Percentiles rank a stretch among this genome's conserved stretches.
Conservation (phyloP, 371 early-diverging fungal species). For the Mucor mucedo region DNA sequence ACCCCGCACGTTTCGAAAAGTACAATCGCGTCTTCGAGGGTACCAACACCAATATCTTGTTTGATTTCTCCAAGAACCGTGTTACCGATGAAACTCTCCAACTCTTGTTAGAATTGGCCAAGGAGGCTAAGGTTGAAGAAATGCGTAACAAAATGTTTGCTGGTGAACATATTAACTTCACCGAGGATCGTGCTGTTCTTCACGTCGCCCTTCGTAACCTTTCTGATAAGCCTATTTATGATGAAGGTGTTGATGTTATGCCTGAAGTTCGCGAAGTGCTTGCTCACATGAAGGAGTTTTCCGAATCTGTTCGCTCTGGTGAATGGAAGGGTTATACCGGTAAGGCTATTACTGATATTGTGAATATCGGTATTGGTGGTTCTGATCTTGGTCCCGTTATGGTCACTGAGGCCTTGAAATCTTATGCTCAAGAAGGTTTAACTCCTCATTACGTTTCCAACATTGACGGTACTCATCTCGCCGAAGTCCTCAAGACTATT, state of each 20-base stretch:
- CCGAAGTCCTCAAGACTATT: slow-evolving; percentile 86
- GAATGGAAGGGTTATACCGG: slow-evolving; percentile 96
- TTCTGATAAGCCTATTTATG: slow-evolving; percentile 78
- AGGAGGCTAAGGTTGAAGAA: slow-evolving; percentile 85
- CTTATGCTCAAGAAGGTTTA: slow-evolving; percentile 79
- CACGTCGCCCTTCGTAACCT: slow-evolving; percentile 96
- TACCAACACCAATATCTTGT: slow-evolving; percentile 71
- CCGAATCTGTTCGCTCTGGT: slow-evolving; percentile 86
- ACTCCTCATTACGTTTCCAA: slow-evolving; percentile 97
- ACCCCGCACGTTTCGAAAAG: slow-evolving; percentile 77
- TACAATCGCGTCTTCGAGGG: slow-evolving; percentile 80
- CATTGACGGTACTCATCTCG: slow-evolving; percentile 97
- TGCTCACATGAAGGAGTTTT: slow-evolving; percentile 88
- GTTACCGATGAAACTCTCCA: slow-evolving; percentile 80
- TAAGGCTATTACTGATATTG: slow-evolving; percentile 91
- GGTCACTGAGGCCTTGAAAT: slow-evolving; percentile 97
- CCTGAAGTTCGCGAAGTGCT: slow-evolving; percentile 95
- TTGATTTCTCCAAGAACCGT: slow-evolving; percentile 96
- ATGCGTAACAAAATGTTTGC: slow-evolving; percentile 92
- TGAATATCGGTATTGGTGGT: slow-evolving; percentile 99
- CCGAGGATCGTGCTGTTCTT: slow-evolving; percentile 97
- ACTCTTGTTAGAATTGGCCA: slow-evolving; percentile 81
- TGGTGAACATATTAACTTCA: slow-evolving; percentile 97
- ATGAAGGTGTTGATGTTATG: slow-evolving; percentile 88
- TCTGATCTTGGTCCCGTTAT: slow-evolving; percentile 99